Percentiles rank a stretch among this genome's conserved stretches.
phyloP scores from a whole-genome alignment of 331 rosid species.

The Ulmus americana region DNA sequence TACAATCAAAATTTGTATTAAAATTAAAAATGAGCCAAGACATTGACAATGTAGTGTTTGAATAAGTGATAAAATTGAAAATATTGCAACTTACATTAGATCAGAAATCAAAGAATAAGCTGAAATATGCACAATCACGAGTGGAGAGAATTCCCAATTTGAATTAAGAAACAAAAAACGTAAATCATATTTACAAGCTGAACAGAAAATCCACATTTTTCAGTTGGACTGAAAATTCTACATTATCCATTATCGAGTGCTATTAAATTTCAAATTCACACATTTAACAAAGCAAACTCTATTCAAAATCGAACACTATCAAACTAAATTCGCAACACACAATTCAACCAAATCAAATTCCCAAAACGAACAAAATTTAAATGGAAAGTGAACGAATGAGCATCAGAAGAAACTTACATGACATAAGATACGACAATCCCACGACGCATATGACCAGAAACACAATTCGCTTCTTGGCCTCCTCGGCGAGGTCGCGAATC shows the following conservation, averaged over 20 bases:
- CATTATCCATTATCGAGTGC: neutral
- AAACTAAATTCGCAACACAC: neutral
- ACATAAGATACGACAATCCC: conserved; percentile 92
- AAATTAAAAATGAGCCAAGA: neutral
- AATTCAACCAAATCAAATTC: neutral
- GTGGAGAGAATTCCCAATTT: neutral
- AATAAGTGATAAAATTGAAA: neutral
- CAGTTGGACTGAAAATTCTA: neutral
- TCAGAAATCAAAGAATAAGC: neutral
- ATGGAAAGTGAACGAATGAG: neutral
- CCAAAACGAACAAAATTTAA: neutral
- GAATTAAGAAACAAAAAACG: neutral
- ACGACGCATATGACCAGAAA: conserved; percentile 69
- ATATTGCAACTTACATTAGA: neutral
- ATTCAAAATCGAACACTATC: neutral
- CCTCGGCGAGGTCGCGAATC: conserved; percentile 87
- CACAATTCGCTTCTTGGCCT: conserved; percentile 88
- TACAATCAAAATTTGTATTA: neutral
- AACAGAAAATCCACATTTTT: neutral
- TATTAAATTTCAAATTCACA: neutral
- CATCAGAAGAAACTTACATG: conserved; percentile 49
- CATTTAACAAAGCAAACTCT: neutral
- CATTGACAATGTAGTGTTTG: neutral
- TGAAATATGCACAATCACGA: neutral
- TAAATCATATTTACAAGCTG: neutral